phyloP scores from a whole-genome alignment of 306 rosid species.

The Cicer chorassanicum region DNA sequence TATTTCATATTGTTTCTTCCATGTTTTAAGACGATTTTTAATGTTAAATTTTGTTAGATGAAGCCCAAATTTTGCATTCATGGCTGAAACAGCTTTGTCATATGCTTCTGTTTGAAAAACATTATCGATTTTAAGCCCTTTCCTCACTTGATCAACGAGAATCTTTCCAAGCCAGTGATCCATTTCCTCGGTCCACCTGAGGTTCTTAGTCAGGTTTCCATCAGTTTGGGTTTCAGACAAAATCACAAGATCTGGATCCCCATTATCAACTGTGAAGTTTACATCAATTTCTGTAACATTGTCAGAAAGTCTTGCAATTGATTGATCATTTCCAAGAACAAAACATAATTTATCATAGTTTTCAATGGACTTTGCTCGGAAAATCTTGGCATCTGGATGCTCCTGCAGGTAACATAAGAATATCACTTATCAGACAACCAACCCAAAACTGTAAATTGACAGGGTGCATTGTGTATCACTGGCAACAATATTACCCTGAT shows the following conservation, averaged over 20 bases:
- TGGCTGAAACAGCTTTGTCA: conserved; percentile 52
- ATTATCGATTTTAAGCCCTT: conserved; percentile 60
- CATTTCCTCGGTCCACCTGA: conserved; percentile 67
- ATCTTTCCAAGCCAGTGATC: conserved; percentile 60
- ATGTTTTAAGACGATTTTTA: conserved; percentile 62
- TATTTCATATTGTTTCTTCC: conserved; percentile 57
- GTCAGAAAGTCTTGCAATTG: conserved; percentile 48
- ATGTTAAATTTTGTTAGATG: conserved; percentile 57
- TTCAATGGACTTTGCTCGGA: conserved; percentile 51
- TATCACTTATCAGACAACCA: conserved; percentile 38
- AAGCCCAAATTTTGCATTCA: conserved; percentile 54
- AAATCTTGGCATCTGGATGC: conserved; percentile 58
- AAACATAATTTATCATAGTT: conserved; percentile 57
- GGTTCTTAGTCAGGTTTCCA: conserved; percentile 51
- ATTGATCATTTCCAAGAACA: conserved; percentile 57
- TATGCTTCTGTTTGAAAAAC: conserved; percentile 56
- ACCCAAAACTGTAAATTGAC: conserved; percentile 5
- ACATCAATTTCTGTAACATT: conserved; percentile 50
- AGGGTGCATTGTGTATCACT: conserved; percentile 26
- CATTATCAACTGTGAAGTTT: conserved; percentile 49
- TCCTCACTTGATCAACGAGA: conserved; percentile 59
- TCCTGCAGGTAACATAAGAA: conserved; percentile 51
- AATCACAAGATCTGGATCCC: conserved; percentile 44
- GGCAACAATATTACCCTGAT: conserved; percentile 49
- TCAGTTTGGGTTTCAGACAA: conserved; percentile 50